A percentile compares a stretch with the other conserved stretches of the same genome.
phyloP scores from a whole-genome alignment of 176 grass and related monocot species.

The Triticum turgidum region DNA sequence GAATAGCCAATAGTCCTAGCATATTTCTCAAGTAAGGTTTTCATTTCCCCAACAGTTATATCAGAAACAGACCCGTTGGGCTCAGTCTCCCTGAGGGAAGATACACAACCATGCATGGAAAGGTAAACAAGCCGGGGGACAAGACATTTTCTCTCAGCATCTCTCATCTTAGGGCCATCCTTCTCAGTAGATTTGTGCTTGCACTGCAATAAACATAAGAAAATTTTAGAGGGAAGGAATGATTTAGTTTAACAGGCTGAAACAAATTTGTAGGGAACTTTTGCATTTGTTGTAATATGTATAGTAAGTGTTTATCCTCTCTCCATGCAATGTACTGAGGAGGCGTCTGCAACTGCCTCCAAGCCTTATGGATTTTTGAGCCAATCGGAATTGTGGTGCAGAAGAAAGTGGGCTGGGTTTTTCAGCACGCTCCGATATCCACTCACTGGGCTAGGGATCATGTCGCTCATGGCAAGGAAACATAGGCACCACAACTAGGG shows the following conservation, averaged over 20 bases:
- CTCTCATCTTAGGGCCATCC: conserved; percentile 41
- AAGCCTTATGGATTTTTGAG: not conserved
- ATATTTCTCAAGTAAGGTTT: conserved; percentile 79
- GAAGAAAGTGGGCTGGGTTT: not conserved
- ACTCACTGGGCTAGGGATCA: not conserved
- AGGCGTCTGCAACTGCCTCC: not conserved
- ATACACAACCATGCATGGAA: conserved; percentile 50
- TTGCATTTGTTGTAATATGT: not conserved
- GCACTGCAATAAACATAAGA: conserved; percentile 41
- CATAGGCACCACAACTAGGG: not conserved
- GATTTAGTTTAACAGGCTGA: not conserved
- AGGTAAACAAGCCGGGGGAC: conserved; percentile 83
- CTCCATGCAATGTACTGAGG: too few relatives aligned
- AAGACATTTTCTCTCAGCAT: conserved; percentile 76
- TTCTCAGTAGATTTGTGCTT: conserved; percentile 57
- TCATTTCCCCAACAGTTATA: conserved; percentile 56
- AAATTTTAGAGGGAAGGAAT: not conserved
- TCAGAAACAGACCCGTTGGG: conserved; percentile 52
- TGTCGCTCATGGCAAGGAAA: not conserved
- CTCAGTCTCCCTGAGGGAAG: conserved; percentile 47
- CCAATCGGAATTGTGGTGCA: not conserved
- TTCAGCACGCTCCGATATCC: not conserved
- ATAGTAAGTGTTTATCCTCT: not conserved
- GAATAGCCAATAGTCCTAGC: conserved; percentile 85
- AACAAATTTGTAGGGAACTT: not conserved